Conservation (phyloP, 169 alveolate species). For the Plasmodium reichenowi region DNA sequence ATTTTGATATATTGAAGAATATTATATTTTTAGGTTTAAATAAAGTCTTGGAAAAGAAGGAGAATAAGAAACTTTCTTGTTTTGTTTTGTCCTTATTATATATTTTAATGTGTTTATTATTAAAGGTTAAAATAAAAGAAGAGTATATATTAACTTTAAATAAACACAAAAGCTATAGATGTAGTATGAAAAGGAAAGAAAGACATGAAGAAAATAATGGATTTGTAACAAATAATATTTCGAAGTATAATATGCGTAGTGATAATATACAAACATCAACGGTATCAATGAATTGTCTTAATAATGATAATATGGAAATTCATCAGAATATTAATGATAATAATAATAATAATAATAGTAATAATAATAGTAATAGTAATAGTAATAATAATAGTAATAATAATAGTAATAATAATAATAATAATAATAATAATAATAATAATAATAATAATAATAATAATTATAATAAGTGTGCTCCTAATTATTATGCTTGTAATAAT, state of each 20-base stretch:
- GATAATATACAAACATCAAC: background rate
- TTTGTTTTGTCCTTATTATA: conserved; percentile 46
- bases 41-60: conserved; percentile 19
- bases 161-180: background rate
- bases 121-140: conserved; percentile 45
- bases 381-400: background rate
- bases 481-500: background rate
- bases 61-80: conserved; percentile 49
- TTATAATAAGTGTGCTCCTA: background rate
- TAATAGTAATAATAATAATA: background rate
- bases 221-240: too few species aligned
- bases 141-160: conserved; percentile 53
- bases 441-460: background rate
- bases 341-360: background rate
- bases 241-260: background rate
- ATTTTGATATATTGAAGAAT: conserved; percentile 39
- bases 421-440: background rate
- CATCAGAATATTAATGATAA: background rate
- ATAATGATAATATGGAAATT: background rate
- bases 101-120: conserved; percentile 45
- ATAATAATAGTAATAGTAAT: background rate
- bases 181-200: background rate
- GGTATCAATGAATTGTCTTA: background rate
- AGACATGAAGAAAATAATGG: background rate
- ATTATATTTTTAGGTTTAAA: conserved; percentile 47